Evolutionary conservation across 73 alveolate genomes (phyloP).

Genomic region (Tetrahymena malaccensis): DNA sequence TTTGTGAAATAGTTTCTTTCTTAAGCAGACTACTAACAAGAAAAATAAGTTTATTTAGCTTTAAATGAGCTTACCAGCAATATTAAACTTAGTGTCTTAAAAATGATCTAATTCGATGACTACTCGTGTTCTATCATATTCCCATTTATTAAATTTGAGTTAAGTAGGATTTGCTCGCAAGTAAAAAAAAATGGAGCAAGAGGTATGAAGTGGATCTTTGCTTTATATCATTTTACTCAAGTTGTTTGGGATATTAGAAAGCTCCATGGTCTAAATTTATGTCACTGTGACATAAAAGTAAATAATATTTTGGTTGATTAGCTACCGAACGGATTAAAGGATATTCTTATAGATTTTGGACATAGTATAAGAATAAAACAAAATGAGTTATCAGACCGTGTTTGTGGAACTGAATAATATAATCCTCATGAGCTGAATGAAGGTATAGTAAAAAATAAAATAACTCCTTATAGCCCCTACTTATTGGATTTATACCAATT

Average conservation of each 20-base stretch:
- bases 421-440: not conserved
- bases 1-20: no score
- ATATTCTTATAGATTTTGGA: not conserved
- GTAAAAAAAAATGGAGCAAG: not conserved
- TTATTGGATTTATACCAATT: not conserved
- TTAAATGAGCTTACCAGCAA: no score
- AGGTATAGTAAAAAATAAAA: not conserved
- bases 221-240: not conserved
- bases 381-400: not conserved
- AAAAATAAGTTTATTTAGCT: no score
- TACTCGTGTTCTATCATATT: not conserved
- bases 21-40: not conserved
- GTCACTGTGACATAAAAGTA: not conserved
- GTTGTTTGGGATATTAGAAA: not conserved
- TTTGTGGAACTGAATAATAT: not conserved
- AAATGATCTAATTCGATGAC: not conserved
- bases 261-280: not conserved
- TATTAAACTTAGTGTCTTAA: not conserved
- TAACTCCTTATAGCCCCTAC: not conserved
- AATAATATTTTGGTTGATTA: not conserved
- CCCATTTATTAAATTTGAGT: not conserved
- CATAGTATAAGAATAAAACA: not conserved
- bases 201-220: not conserved
- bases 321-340: not conserved
- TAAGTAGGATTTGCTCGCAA: not conserved